Evolutionary conservation across 495 filamentous ascomycete genomes (phyloP).

Genomic region (Penicillium cosmopolitanum): DNA sequence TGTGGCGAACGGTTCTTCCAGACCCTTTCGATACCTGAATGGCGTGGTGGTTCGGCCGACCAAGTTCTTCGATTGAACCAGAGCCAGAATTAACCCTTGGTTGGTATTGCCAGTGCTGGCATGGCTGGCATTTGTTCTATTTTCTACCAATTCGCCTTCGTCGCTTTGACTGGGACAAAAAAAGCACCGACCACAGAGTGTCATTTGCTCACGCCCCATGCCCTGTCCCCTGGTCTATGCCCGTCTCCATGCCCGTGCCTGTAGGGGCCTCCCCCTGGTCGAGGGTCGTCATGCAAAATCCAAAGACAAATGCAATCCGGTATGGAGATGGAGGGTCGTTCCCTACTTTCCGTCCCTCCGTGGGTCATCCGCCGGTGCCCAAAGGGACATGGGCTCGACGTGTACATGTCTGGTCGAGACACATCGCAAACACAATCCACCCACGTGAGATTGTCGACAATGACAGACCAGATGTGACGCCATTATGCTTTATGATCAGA

Average conservation of each 20-base stretch:
- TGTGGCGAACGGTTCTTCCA: slow-evolving; percentile 19
- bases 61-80: background rate
- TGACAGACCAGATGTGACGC: slow-evolving; percentile 7
- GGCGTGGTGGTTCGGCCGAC: background rate
- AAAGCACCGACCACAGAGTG: slow-evolving; percentile 1
- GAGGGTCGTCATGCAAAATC: background rate
- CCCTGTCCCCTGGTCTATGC: background rate
- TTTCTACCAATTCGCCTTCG: slow-evolving; percentile 6
- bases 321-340: slow-evolving; percentile 13
- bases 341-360: background rate
- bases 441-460: slow-evolving; percentile 10
- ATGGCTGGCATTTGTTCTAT: background rate
- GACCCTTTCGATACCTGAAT: slow-evolving; percentile 7
- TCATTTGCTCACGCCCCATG: slow-evolving; percentile 2
- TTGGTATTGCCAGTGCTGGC: background rate
- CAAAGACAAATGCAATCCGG: background rate
- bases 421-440: slow-evolving; percentile 3
- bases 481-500: slow-evolving; percentile 2
- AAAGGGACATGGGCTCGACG: slow-evolving; percentile 7
- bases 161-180: background rate
- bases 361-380: slow-evolving; percentile 12
- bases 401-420: slow-evolving; percentile 2
- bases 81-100: background rate
- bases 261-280: slow-evolving; percentile 6
- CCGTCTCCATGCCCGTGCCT: slow-evolving; percentile 1